These are phyloP conservation scores for Dictyostelium purpureum DNA, from an alignment of 78 protist genomes.

Conservation along the genomic window DNA sequence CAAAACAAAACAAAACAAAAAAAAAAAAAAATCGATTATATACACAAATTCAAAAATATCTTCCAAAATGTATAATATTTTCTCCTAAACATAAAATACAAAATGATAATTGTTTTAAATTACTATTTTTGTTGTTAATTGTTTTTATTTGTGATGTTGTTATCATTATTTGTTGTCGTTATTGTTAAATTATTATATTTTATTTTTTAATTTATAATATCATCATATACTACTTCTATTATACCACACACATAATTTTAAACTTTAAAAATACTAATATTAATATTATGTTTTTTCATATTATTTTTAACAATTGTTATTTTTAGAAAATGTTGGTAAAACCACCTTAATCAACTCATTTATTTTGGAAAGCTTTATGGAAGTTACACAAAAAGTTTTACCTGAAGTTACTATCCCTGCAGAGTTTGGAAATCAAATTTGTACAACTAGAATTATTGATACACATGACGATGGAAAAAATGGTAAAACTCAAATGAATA, in stretches of 20 bases:
- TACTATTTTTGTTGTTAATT: no score
- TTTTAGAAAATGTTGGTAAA: slow-evolving; percentile 48
- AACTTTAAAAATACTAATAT: background rate
- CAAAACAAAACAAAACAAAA: no score
- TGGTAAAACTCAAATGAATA: slow-evolving; percentile 1
- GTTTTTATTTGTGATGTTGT: background rate
- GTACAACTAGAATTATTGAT: slow-evolving; percentile 38
- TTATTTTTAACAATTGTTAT: background rate
- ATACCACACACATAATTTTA: background rate
- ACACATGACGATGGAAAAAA: slow-evolving; percentile 15
- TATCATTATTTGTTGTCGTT: no score
- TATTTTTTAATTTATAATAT: no score
- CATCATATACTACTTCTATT: no score
- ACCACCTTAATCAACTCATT: slow-evolving; percentile 36
- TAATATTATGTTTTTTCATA: background rate
- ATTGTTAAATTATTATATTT: no score
- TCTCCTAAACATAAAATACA: no score
- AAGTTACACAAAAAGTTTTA: background rate
- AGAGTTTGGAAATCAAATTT: background rate
- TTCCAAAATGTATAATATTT: no score
- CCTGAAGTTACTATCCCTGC: slow-evolving; percentile 57
- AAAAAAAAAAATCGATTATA: no score
- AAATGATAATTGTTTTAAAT: no score
- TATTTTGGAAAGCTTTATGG: slow-evolving; percentile 2
- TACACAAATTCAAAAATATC: no score